These are phyloP conservation scores for Fraxinus velutina DNA, from an alignment of 305 asterid genomes.

Conservation along the genomic window DNA sequence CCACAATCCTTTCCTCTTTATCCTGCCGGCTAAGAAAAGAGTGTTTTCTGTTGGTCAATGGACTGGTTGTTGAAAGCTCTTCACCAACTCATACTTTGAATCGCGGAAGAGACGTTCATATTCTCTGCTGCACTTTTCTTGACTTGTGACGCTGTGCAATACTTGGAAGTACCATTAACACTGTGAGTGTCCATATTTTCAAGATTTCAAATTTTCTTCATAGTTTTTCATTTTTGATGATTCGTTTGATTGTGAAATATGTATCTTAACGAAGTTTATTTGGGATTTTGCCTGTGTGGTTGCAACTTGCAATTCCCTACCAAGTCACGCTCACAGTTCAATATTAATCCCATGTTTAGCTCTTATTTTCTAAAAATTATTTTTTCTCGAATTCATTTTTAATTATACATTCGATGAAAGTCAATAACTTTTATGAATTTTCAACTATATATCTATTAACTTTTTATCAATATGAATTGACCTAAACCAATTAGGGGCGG, in stretches of 20 bases:
- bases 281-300: neutral
- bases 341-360: neutral
- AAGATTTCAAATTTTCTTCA: neutral
- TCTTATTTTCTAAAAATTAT: neutral
- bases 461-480: neutral
- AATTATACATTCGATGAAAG: too few relatives aligned
- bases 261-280: neutral
- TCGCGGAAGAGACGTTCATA: slow-evolving; percentile 61
- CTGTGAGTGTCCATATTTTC: slow-evolving; percentile 20
- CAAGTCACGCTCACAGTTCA: neutral
- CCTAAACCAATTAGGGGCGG: neutral
- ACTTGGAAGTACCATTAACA: slow-evolving; percentile 82
- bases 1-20: neutral
- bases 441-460: too few relatives aligned
- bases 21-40: neutral
- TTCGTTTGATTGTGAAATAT: neutral
- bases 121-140: slow-evolving; percentile 66
- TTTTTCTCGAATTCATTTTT: neutral
- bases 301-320: neutral
- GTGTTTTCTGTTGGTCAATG: slow-evolving; percentile 33
- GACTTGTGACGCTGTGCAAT: slow-evolving; percentile 93
- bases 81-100: slow-evolving; percentile 34
- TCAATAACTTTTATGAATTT: neutral
- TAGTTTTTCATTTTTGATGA: neutral
- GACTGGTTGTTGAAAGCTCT: slow-evolving; percentile 37